Conservation (phyloP, 148 eudicot genomes). For the Euryodendron excelsum region DNA sequence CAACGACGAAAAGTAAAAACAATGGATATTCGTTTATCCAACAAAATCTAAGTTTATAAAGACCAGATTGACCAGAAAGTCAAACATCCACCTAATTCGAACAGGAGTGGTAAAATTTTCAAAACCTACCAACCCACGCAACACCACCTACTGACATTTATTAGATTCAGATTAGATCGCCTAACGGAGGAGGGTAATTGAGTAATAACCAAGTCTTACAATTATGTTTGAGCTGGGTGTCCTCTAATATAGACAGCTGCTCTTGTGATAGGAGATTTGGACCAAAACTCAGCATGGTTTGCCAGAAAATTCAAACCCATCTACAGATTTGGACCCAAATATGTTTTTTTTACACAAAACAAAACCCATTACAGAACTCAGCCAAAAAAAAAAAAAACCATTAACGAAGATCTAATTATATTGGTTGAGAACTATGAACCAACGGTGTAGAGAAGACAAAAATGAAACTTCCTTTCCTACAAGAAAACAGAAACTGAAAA, state of each 20-base stretch:
- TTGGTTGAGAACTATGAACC: not conserved
- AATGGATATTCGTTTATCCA: too few relatives aligned
- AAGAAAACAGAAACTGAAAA: not conserved
- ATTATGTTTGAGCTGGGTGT: too few relatives aligned
- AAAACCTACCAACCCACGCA: conserved; percentile 1
- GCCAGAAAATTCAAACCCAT: too few relatives aligned
- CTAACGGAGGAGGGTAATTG: too few relatives aligned
- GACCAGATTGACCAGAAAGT: not conserved
- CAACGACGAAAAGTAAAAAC: too few relatives aligned
- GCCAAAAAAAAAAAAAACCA: not conserved
- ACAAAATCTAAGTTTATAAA: not conserved
- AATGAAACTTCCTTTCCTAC: not conserved
- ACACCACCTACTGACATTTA: not conserved
- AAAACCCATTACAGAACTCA: too few relatives aligned
- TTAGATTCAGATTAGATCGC: too few relatives aligned
- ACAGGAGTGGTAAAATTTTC: not conserved
- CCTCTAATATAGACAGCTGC: too few relatives aligned
- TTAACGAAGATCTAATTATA: conserved; percentile 1
- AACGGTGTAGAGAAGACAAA: not conserved
- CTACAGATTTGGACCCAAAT: too few relatives aligned
- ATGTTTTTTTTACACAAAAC: not conserved
- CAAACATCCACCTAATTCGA: conserved; percentile 7
- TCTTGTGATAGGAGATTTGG: too few relatives aligned
- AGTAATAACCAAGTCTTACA: too few relatives aligned
- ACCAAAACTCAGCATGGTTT: too few relatives aligned